Evolutionary conservation across 345 rosid species (phyloP).

Genomic region (Euphorbia lathyris): DNA sequence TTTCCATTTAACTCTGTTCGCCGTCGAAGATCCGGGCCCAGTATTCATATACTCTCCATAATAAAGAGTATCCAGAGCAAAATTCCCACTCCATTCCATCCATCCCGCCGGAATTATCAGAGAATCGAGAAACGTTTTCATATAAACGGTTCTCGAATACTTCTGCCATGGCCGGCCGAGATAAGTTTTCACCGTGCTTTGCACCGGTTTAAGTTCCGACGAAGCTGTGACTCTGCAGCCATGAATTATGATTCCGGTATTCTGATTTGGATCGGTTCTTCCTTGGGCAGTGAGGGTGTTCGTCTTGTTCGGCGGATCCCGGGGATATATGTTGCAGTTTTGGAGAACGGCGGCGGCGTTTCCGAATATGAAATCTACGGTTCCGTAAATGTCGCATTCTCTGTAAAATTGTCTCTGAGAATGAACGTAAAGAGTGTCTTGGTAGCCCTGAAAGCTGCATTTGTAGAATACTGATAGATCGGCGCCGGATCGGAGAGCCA

Average conservation of each 20-base stretch:
- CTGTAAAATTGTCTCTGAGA: constrained; percentile 50
- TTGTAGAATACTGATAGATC: constrained; percentile 45
- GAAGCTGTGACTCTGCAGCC: constrained; percentile 51
- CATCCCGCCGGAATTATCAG: constrained; percentile 53
- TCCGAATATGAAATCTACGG: constrained; percentile 69
- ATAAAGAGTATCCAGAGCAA: constrained; percentile 55
- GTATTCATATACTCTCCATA: constrained; percentile 67
- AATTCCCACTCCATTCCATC: constrained; percentile 55
- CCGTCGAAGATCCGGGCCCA: constrained; percentile 64
- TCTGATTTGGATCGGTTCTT: constrained; percentile 45
- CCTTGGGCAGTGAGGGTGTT: constrained; percentile 71
- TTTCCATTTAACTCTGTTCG: constrained; percentile 57
- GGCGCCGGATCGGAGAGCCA: constrained; percentile 56
- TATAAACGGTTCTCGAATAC: constrained; percentile 59
- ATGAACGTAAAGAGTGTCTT: constrained; percentile 62
- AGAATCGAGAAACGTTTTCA: constrained; percentile 50
- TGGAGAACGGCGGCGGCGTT: constrained; percentile 61
- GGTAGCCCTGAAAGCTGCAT: constrained; percentile 43
- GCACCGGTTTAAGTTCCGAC: constrained; percentile 20
- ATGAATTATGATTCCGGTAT: constrained; percentile 57
- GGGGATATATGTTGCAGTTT: constrained; percentile 47
- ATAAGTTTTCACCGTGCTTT: constrained; percentile 34
- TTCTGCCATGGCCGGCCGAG: constrained; percentile 68
- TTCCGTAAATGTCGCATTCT: constrained; percentile 41
- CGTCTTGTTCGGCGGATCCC: constrained; percentile 38